Evolutionary conservation across 805 yeast genomes (phyloP).

Genomic region (Nakazawaea laoshanensis): DNA sequence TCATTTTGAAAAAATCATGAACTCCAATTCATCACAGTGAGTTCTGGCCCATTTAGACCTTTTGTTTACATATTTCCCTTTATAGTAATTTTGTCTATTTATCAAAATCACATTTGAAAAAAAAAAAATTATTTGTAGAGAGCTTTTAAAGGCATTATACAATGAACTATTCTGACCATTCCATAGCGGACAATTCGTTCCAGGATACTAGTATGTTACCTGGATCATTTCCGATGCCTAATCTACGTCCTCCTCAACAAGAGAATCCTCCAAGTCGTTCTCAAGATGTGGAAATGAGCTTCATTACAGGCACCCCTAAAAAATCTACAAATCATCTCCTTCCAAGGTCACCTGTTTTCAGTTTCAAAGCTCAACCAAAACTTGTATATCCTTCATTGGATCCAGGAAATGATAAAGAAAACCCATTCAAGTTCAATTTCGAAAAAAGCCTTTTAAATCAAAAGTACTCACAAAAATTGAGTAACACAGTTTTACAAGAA

Average conservation of each 20-base stretch:
- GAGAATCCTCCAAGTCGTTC: constrained; percentile 2
- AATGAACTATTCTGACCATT: too few species aligned
- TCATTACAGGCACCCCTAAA: background rate
- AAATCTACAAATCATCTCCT: background rate
- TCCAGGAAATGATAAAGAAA: constrained; percentile 19
- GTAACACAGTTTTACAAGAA: constrained; percentile 36
- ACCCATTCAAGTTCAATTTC: constrained; percentile 22
- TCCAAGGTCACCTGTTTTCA: constrained; percentile 10
- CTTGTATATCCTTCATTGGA: constrained; percentile 9
- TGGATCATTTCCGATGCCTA: constrained; percentile 4
- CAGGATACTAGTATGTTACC: constrained; percentile 6
- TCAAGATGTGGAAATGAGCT: constrained; percentile 2
- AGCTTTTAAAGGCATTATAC: too few species aligned
- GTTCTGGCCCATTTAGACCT: background rate
- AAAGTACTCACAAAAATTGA: constrained; percentile 39
- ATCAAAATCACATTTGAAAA: background rate
- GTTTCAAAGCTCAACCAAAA: constrained; percentile 6
- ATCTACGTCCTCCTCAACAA: background rate
- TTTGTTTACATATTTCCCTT: constrained; percentile 4
- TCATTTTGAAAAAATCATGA: constrained; percentile 16
- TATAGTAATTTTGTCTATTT: background rate
- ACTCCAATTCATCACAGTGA: background rate
- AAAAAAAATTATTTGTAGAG: background rate
- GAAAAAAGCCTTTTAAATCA: constrained; percentile 30
- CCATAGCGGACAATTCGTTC: constrained; percentile 4